These are phyloP conservation scores for Tolypocladium inflatum DNA, from an alignment of 2,329 filamentous ascomycete genomes.

Conservation along the genomic window DNA sequence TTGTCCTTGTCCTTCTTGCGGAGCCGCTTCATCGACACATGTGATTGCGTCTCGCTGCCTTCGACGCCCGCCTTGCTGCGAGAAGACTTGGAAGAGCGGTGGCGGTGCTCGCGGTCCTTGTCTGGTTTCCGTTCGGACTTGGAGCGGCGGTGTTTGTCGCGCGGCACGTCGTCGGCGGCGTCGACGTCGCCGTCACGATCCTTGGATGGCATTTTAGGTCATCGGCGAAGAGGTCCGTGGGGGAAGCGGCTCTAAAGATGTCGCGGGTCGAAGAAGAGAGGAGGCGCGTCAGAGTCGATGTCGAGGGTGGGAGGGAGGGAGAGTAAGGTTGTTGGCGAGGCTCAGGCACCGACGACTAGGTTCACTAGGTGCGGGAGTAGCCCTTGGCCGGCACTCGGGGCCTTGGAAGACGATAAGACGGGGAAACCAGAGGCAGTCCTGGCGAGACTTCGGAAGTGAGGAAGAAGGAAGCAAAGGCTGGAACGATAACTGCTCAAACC, in stretches of 20 bases:
- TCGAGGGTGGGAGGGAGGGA: neutral
- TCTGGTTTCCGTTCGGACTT: constrained; percentile 29
- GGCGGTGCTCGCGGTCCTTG: constrained; percentile 21
- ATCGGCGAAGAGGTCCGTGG: constrained; percentile 11
- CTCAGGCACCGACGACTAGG: neutral
- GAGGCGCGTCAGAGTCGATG: neutral
- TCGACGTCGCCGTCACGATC: constrained; percentile 30
- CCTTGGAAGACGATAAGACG: neutral
- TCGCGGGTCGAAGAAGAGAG: neutral
- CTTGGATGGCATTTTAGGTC: constrained; percentile 29
- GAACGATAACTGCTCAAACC: constrained; percentile 1
- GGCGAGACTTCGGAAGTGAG: neutral
- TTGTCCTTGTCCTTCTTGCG: constrained; percentile 24
- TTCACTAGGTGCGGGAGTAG: neutral
- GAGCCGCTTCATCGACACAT: constrained; percentile 23
- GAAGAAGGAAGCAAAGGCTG: neutral
- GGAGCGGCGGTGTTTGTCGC: constrained; percentile 29
- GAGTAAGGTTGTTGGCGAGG: neutral
- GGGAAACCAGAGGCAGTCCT: neutral
- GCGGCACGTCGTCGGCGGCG: constrained; percentile 22
- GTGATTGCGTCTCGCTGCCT: constrained; percentile 30
- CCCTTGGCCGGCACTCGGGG: neutral
- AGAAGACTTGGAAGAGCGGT: constrained; percentile 30
- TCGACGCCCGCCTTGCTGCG: constrained; percentile 29
- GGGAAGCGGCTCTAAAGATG: neutral